Evolutionary conservation across 768 basidiomycete genomes (phyloP).

Genomic region (Rubroboletus pulcherrimus): DNA sequence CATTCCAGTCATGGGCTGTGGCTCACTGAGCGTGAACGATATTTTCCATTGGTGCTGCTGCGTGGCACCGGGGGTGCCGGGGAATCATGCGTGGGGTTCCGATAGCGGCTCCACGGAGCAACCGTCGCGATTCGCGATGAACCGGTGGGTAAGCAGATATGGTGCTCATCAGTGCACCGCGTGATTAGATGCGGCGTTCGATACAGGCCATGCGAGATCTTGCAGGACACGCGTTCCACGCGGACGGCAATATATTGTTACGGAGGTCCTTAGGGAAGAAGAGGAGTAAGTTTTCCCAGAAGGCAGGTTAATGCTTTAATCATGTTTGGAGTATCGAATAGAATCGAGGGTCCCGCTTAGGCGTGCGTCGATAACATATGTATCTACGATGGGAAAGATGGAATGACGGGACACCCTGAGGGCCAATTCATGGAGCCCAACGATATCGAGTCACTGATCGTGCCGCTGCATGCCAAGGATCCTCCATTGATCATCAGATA

Average conservation of each 20-base stretch:
- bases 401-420: background rate
- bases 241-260: background rate
- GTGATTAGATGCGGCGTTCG: background rate
- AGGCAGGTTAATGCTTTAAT: background rate
- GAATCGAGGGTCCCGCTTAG: background rate
- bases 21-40: background rate
- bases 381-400: slow-evolving; percentile 7
- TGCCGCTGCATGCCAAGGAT: background rate
- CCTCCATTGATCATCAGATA: slow-evolving; percentile 13
- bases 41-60: slow-evolving; percentile 9
- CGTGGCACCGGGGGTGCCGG: background rate
- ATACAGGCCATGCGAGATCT: background rate
- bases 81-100: background rate
- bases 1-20: background rate
- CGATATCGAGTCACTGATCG: background rate
- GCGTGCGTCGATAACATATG: background rate
- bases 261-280: slow-evolving; percentile 3
- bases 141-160: background rate
- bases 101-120: slow-evolving; percentile 10
- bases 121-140: slow-evolving; percentile 15
- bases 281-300: slow-evolving; percentile 2
- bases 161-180: background rate
- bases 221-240: background rate
- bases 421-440: background rate
- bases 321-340: background rate